A percentile compares a stretch with the other conserved stretches of the same genome.
Conservation (phyloP, 768 basidiomycete species). For the Mycena chlorophos region DNA sequence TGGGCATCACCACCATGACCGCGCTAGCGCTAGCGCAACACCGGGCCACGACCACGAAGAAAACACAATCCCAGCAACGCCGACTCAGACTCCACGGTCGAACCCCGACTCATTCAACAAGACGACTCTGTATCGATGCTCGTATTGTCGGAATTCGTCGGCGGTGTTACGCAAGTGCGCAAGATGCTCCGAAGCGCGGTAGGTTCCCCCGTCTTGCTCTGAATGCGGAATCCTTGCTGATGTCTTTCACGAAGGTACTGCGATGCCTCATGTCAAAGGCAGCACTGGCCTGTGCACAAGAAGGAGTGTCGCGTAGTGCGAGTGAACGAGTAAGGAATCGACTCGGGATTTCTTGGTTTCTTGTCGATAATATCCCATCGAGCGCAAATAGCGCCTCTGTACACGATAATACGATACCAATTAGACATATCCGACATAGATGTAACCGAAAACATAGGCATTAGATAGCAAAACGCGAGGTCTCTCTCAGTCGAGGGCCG, state of each 20-base stretch:
- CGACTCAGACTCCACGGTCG: background rate
- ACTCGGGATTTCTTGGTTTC: no score
- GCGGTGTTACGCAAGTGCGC: conserved; percentile 44
- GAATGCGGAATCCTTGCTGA: background rate
- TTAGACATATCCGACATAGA: no score
- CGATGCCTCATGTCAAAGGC: conserved; percentile 33
- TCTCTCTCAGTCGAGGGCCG: no score
- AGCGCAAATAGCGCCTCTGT: no score
- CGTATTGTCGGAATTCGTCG: conserved; percentile 46
- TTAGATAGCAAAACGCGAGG: no score
- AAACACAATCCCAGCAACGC: background rate
- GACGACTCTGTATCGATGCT: conserved; percentile 43
- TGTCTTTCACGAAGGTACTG: conserved; percentile 44
- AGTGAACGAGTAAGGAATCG: no score
- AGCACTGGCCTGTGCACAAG: conserved; percentile 34
- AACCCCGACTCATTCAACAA: background rate
- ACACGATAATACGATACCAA: no score
- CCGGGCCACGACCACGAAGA: background rate
- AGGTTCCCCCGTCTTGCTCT: background rate
- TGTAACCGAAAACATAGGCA: no score
- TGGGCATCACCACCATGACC: background rate
- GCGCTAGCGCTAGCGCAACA: background rate
- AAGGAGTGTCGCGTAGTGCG: no score
- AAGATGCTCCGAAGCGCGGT: conserved; percentile 35
- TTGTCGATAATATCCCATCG: no score